Conservation (phyloP, 495 filamentous ascomycete genomes). For the Trichoderma virens region DNA sequence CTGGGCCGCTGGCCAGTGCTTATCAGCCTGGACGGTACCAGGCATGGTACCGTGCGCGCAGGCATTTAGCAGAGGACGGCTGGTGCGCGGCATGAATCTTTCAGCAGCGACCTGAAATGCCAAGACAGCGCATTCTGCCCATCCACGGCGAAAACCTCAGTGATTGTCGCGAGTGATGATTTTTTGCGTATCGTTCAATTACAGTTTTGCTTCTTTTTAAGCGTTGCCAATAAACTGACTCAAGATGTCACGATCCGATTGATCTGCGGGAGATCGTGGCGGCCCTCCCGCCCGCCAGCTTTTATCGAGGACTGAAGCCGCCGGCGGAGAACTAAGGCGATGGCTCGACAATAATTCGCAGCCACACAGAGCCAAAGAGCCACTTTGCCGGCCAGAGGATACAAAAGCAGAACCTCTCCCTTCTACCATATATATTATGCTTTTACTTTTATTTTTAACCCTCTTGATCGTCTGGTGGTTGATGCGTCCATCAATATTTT, state of each 20-base stretch:
- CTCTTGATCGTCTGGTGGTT: too few species aligned
- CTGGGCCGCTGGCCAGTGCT: neutral
- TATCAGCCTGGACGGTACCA: neutral
- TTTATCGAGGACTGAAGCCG: neutral
- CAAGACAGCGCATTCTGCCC: too few species aligned
- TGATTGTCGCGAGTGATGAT: too few species aligned
- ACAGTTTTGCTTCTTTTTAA: neutral
- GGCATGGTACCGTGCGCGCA: neutral
- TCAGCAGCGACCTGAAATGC: too few species aligned
- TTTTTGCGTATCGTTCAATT: too few species aligned
- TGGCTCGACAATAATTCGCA: neutral
- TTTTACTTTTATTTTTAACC: neutral
- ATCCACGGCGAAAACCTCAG: too few species aligned
- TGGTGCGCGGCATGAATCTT: too few species aligned
- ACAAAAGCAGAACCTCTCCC: too few species aligned
- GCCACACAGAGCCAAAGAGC: neutral
- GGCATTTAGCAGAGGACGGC: too few species aligned
- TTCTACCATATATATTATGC: neutral
- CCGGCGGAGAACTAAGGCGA: neutral
- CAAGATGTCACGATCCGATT: neutral
- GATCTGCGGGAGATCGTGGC: slow-evolving; percentile 1
- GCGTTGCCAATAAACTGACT: neutral
- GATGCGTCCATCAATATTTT: too few species aligned
- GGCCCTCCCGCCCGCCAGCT: neutral
- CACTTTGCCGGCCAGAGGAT: too few species aligned